phyloP scores from a whole-genome alignment of 2,329 filamentous ascomycete genomes.

The Coniochaeta ligniaria region DNA sequence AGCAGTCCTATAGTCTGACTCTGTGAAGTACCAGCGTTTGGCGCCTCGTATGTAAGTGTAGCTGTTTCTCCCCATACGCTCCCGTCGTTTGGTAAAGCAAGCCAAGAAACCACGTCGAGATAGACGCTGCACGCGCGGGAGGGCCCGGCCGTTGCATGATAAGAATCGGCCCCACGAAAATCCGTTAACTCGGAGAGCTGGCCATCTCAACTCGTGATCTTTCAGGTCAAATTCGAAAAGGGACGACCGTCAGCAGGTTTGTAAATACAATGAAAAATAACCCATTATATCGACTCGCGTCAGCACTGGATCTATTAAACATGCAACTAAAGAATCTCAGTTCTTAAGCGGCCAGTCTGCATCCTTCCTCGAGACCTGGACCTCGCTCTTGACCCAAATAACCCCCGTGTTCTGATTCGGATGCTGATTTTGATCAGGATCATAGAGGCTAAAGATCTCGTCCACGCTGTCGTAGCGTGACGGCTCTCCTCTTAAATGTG shows the following conservation, averaged over 20 bases:
- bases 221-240: no score
- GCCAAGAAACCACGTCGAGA: not conserved
- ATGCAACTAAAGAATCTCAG: slow-evolving; percentile 3
- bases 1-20: no score
- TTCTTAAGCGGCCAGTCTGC: slow-evolving; percentile 16
- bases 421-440: slow-evolving; percentile 10
- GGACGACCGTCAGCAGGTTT: no score
- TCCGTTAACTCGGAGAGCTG: no score
- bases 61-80: no score
- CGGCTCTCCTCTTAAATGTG: slow-evolving; percentile 9
- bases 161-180: not conserved
- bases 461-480: slow-evolving; percentile 21
- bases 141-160: not conserved
- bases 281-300: slow-evolving; percentile 1
- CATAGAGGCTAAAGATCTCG: slow-evolving; percentile 20
- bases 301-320: not conserved
- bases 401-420: slow-evolving; percentile 8
- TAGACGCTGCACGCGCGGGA: not conserved
- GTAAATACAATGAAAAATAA: no score
- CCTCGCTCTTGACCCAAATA: slow-evolving; percentile 23
- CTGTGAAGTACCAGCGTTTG: no score
- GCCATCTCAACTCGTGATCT: no score
- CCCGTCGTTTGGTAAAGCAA: not conserved
- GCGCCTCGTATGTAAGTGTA: no score
- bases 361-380: slow-evolving; percentile 14